Percentiles rank a stretch among this genome's conserved stretches.
Evolutionary conservation across 257 asterid genomes (phyloP).

Genomic region (Solanum chmielewskii): DNA sequence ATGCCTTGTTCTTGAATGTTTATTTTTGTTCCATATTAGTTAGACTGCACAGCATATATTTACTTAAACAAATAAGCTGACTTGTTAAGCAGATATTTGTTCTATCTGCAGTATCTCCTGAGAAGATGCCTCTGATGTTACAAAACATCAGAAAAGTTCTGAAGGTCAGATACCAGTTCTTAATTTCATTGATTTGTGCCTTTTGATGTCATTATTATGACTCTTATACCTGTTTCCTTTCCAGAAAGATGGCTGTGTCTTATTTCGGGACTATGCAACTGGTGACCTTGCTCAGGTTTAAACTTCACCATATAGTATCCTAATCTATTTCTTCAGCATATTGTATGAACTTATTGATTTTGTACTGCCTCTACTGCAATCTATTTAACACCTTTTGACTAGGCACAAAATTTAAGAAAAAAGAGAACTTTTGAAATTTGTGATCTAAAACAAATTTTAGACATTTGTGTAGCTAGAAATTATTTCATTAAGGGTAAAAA

Average conservation of each 20-base stretch:
- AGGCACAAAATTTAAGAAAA: background rate
- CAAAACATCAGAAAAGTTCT: conserved; percentile 76
- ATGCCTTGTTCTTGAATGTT: background rate
- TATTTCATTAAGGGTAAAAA: background rate
- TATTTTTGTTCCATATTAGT: background rate
- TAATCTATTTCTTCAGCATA: background rate
- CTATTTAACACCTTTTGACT: background rate
- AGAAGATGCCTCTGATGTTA: conserved; percentile 66
- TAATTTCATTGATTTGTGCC: background rate
- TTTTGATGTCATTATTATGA: conserved; percentile 8
- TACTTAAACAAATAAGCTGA: conserved; percentile 31
- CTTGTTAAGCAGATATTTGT: conserved; percentile 79
- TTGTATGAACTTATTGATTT: background rate
- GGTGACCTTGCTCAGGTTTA: conserved; percentile 99
- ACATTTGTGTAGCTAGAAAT: background rate
- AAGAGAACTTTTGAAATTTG: background rate
- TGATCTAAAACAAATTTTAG: background rate
- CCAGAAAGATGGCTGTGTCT: conserved; percentile 77
- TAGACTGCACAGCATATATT: background rate
- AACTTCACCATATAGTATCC: conserved; percentile 1
- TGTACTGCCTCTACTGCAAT: background rate
- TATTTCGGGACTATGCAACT: conserved; percentile 94
- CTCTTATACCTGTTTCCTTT: background rate
- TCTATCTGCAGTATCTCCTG: conserved; percentile 96
- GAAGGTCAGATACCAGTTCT: conserved; percentile 32